Base-by-base conservation (phyloP, 768 basidiomycete genomes). In the Rhizopogon vinicolor region DNA sequence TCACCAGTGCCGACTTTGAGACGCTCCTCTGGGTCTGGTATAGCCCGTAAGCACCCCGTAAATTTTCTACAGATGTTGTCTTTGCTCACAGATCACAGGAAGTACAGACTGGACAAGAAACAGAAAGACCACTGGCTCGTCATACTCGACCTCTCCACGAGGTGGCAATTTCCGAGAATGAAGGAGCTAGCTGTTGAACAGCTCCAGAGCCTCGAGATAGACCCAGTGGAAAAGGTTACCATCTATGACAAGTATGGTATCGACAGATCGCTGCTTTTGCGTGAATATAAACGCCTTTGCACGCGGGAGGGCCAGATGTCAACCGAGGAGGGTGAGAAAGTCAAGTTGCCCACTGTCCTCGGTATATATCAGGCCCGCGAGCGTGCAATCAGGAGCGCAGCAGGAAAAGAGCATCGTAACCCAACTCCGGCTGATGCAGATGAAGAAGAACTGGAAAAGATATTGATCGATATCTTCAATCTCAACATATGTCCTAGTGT, bases 291-390 rank as follows among this genome's bases (percentile, higher is more conserved):
- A 16, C 63, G 70, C 0, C 72, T 89, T 0, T 82, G 82, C 46
- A 70, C 71, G 10, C 80, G 84, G 4, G 70, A 75, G 0, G 75
- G 75, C 0, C 77, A 85, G 0, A 73, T 85, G n/a, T 74, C 72
- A 0, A 68, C 79, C 1, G 75, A 74, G 8, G 90, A 89, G 55
- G 84, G 80, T 45, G 64, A 71, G 3, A 70, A 70, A 35, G 70
- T 91, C 18, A 83, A 84, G 43, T 64, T 83, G 61, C 79, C 84
- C 41, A 83, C 82, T 0, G 72, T 81, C 0, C 65, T 86, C 1
- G 74, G 66, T 37, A 72, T 89, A n/a, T 80, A 81, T 0, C 65
- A 69, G 3, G 81, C 80, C 2, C 76, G 86, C 1, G 87, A 88
- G 54, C 67, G 67, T 16, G 64, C 62, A 7, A 60, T 60, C 45